Base-by-base conservation (phyloP, 345 rosid genomes). In the Ceriops tagal region DNA sequence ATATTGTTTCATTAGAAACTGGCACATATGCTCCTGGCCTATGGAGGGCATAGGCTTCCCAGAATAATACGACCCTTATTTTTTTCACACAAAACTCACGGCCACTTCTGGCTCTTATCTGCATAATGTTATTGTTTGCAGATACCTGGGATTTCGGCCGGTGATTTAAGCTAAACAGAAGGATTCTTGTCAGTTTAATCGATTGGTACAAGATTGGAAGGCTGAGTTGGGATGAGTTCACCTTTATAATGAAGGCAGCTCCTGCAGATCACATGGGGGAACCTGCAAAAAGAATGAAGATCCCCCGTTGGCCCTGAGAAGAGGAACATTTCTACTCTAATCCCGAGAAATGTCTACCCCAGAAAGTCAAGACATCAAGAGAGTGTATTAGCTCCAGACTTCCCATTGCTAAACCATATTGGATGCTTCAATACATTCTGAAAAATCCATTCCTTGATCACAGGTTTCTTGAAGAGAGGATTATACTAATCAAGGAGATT, bases 301-400 rank as follows among this genome's bases (percentile, higher is more conserved):
- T 81, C 32, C 85, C 80, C 2, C 77, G 75, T 34, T 63, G 81
- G 57, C 89, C 86, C 4, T 77, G 75, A 73, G 79, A 79, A 63
- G 86, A 85, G 61, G 89, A 81, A 60, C 77, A 77, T 46, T 82
- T 85, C 73, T 85, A 82, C 53, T 65, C 86, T 19, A 82, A 85
- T 28, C 88, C 84, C 7, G 66, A 80, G 35, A 86, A 85, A 63
- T 85, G 89, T 66, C 68, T 83, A 72, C 39, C 65, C 56, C 67
- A 61, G 58, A 31, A 31, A 62, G 80, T 61, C 6, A 65, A 68
- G n/a, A 55, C 60, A 21, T 69, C 32, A 28, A 22, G 27, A 21
- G 13, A 13, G 8, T 5, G 18, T 6, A 8, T 4, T 47, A 2
- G 13, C 56, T 20, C 18, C 43, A 34, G 26, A 31, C 21, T 31